Evolutionary conservation across 169 alveolate species (phyloP), one percentile per base, ranked within the genome.

Genomic region (Babesia sp.): DNA sequence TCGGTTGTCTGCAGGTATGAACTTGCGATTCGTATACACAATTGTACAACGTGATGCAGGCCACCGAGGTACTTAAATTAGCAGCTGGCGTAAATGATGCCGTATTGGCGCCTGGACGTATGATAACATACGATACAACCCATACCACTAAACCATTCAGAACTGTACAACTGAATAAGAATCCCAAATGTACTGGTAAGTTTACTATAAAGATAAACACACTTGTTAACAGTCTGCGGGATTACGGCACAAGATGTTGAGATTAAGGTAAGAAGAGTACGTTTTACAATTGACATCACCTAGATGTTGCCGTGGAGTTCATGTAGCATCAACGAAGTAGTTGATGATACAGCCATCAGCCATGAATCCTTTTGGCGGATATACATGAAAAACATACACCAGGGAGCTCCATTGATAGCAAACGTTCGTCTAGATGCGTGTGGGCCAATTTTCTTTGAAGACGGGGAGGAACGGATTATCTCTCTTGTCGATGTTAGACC

Each of bases 1-100:
- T 88, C 33, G 93, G 93, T 20, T 36, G 85, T 31, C 61, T 88
- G 42, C 93, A 88, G 64, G 90, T 77, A 51, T 6, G 14, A 1
- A 14, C n/a, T 18, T 2, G 33, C 36, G 8, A 11, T 11, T 24
- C 44, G 8, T n/a, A 16, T 1, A 2, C 1, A 14, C 6, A 46
- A 1, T 39, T 1, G 20, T 0, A 46, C 7, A 1, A 26, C 33
- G 8, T 26, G 42, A 12, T 60, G 24, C 18, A 77, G 86, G 83
- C 93, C 11, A 88, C 84, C 50, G 93, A 88, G 71, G 91, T 76
- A 22, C 58, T 88, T 7, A 88, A 88, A 41, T 26, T 88, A 0
- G 72, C 91, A 18, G 68, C 90, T 31, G 83, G 86, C 36, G 29
- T 72, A 14, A n/a, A 57, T 24, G 75, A 88, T 48, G 78, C 45